Evolutionary conservation across 192 early-diverging fungal species (phyloP).

Genomic region (Coemansia sp.): DNA sequence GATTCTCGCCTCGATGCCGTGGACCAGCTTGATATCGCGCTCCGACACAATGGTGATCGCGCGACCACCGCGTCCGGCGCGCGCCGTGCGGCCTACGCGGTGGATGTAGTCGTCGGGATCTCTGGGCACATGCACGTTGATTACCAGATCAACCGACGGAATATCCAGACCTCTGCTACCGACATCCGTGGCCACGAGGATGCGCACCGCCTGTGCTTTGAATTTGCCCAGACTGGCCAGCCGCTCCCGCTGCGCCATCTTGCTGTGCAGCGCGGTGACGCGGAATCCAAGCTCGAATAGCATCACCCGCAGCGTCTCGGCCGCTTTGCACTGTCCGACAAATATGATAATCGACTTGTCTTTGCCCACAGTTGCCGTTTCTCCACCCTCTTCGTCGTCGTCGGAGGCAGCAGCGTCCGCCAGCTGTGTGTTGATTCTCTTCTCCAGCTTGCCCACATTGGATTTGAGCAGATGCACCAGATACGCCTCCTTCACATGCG

Average conservation of each 20-base stretch:
- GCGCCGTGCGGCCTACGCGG: conserved; percentile 95
- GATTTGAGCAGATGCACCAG: conserved; percentile 70
- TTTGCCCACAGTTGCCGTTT: conserved; percentile 16
- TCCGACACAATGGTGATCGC: conserved; percentile 87
- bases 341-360: conserved; percentile 95
- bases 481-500: conserved; percentile 87
- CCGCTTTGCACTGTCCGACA: conserved; percentile 78
- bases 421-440: conserved; percentile 21
- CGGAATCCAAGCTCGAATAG: conserved; percentile 88
- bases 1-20: conserved; percentile 87
- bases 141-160: conserved; percentile 85
- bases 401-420: conserved; percentile 41
- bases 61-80: conserved; percentile 90
- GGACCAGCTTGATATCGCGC: conserved; percentile 81
- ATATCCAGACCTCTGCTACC: conserved; percentile 98
- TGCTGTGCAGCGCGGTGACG: conserved; percentile 87
- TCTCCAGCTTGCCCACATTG: conserved; percentile 33
- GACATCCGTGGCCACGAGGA: conserved; percentile 96
- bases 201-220: conserved; percentile 79
- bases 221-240: conserved; percentile 91
- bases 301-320: conserved; percentile 83
- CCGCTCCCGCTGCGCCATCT: conserved; percentile 91
- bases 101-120: conserved; percentile 98
- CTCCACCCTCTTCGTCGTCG: neutral
- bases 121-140: conserved; percentile 95